Evolutionary conservation across 176 grass and related monocot genomes (phyloP).

Genomic region (Puya raimondii): DNA sequence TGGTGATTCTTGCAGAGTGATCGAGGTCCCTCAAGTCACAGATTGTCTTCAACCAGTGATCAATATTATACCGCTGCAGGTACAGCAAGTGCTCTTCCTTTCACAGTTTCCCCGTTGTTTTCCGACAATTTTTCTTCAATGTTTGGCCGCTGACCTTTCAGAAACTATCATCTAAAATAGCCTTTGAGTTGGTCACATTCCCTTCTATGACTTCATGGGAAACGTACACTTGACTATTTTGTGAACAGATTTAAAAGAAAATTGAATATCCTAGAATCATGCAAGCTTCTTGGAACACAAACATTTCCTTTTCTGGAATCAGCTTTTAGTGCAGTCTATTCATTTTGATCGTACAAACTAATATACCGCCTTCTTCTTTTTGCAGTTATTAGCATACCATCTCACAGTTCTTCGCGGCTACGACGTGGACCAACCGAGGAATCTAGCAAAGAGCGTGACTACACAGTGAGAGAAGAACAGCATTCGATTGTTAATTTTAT

Average conservation of each 20-base stretch:
- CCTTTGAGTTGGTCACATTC: no score
- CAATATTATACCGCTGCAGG: conserved; percentile 65
- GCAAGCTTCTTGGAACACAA: no score
- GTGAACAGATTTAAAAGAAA: no score
- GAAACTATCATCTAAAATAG: background rate
- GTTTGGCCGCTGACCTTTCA: no score
- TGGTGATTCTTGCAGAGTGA: conserved; percentile 46
- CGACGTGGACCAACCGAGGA: conserved; percentile 44
- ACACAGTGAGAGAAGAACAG: conserved; percentile 23
- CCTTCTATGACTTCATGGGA: no score
- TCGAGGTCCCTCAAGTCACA: conserved; percentile 61
- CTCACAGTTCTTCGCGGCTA: conserved; percentile 42
- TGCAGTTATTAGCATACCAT: conserved; percentile 44
- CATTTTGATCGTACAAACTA: conserved; percentile 2
- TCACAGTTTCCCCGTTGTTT: background rate
- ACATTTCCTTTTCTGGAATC: no score
- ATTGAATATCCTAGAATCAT: no score
- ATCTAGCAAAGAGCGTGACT: conserved; percentile 49
- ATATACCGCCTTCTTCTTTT: background rate
- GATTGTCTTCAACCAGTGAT: conserved; percentile 86
- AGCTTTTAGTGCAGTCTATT: background rate
- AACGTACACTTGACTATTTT: no score
- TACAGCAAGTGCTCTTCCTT: background rate
- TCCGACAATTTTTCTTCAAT: background rate
- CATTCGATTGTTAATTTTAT: background rate